A percentile compares a stretch with the other conserved stretches of the same genome.
These are phyloP conservation scores for Madurella fahalii DNA, from an alignment of 2,329 filamentous ascomycete species.

Conservation along the genomic window DNA sequence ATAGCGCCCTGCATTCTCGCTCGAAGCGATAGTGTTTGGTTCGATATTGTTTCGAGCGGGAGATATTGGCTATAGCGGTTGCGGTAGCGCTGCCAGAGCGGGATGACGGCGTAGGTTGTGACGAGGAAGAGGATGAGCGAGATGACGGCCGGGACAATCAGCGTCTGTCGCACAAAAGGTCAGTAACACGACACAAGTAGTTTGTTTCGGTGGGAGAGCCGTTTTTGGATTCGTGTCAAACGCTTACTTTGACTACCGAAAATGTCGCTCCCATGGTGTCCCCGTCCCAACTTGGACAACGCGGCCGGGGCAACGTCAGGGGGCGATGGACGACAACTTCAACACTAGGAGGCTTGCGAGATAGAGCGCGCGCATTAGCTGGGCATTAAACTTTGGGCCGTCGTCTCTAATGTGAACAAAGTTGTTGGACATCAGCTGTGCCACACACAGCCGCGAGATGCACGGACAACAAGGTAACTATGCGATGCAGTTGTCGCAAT, in stretches of 20 bases:
- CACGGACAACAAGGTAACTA: neutral
- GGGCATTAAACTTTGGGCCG: neutral
- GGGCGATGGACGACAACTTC: neutral
- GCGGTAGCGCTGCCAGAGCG: slow-evolving; percentile 66
- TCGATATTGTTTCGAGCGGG: slow-evolving; percentile 60
- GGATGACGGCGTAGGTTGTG: slow-evolving; percentile 61
- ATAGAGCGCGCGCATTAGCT: neutral
- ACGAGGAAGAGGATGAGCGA: slow-evolving; percentile 65
- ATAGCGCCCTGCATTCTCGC: slow-evolving; percentile 45
- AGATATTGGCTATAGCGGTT: slow-evolving; percentile 71
- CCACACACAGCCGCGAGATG: neutral
- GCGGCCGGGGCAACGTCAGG: neutral
- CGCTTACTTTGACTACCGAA: slow-evolving; percentile 37
- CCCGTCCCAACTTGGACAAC: neutral
- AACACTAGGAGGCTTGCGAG: neutral
- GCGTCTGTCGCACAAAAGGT: slow-evolving; percentile 46
- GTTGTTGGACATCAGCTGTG: neutral
- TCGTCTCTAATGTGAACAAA: too few relatives aligned
- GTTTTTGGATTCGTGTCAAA: neutral
- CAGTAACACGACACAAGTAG: neutral
- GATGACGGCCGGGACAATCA: slow-evolving; percentile 66
- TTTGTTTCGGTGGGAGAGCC: neutral
- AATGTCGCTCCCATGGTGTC: slow-evolving; percentile 34
- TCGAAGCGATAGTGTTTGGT: slow-evolving; percentile 52
- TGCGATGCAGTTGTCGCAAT: neutral